phyloP scores from a whole-genome alignment of 2,329 filamentous ascomycete genomes.

The Xylaria sp. region DNA sequence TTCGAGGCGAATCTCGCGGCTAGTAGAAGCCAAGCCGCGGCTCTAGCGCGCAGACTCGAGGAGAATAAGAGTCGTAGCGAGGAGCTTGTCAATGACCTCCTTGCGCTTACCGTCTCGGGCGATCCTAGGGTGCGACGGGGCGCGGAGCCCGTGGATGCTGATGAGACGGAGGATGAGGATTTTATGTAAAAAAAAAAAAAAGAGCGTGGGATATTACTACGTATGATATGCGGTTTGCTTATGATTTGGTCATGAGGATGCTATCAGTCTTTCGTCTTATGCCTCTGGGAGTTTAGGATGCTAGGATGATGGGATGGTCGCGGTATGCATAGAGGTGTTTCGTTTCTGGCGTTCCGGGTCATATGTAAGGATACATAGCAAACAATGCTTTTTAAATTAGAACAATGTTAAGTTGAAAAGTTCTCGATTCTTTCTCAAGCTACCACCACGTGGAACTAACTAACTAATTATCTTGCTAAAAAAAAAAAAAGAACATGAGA shows the following conservation, averaged over 20 bases:
- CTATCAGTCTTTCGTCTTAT: not conserved
- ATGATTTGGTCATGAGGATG: not conserved
- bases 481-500: too few relatives aligned
- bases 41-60: slow-evolving; percentile 40
- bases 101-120: slow-evolving; percentile 45
- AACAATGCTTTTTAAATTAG: not conserved
- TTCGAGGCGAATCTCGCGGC: slow-evolving; percentile 34
- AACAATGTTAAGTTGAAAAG: slow-evolving; percentile 13
- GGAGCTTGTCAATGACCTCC: slow-evolving; percentile 50
- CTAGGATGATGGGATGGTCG: not conserved
- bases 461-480: too few relatives aligned
- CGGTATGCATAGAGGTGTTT: not conserved
- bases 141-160: slow-evolving; percentile 40
- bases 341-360: slow-evolving; percentile 20
- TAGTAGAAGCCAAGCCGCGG: slow-evolving; percentile 31
- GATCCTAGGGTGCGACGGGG: slow-evolving; percentile 31
- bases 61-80: slow-evolving; percentile 48
- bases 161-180: slow-evolving; percentile 50
- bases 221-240: not conserved
- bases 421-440: not conserved
- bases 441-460: too few relatives aligned
- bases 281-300: not conserved
- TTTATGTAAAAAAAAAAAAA: slow-evolving; percentile 41
- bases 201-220: not conserved
- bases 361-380: too few relatives aligned